Percentiles rank a stretch among this genome's conserved stretches.
These are phyloP conservation scores for Gossypium raimondii DNA, from an alignment of 345 rosid species.

Conservation along the genomic window DNA sequence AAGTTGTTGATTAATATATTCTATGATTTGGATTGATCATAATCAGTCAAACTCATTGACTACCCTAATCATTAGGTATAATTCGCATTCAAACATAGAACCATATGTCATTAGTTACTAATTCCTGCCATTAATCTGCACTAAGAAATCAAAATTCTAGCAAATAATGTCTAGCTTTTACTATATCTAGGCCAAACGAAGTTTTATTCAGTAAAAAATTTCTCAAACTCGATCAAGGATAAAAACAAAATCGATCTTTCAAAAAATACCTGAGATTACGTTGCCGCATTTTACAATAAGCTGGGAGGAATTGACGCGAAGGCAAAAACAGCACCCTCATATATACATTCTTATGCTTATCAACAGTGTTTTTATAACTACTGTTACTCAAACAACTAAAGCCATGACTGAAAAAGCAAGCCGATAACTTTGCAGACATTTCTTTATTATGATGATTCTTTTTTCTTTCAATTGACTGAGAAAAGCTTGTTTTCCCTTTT, in stretches of 20 bases:
- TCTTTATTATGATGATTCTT: background rate
- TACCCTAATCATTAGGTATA: background rate
- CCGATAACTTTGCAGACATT: slow-evolving; percentile 60
- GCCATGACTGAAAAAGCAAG: slow-evolving; percentile 45
- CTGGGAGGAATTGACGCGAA: slow-evolving; percentile 43
- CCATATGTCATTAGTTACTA: background rate
- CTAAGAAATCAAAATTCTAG: background rate
- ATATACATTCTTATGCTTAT: slow-evolving; percentile 5
- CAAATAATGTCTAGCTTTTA: background rate
- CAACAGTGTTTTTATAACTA: background rate
- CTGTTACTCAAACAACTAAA: slow-evolving; percentile 28
- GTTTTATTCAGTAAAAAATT: background rate
- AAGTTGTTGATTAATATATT: background rate
- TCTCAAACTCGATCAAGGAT: background rate
- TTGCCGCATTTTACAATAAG: slow-evolving; percentile 67
- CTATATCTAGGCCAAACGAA: background rate
- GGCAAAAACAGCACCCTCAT: slow-evolving; percentile 37
- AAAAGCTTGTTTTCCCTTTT: background rate
- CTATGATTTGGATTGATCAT: background rate
- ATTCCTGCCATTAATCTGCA: background rate
- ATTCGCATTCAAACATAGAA: no score
- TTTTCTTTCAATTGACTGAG: background rate
- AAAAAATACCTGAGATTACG: slow-evolving; percentile 51
- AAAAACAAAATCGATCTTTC: background rate
- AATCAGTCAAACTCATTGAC: background rate